A percentile compares a stretch with the other conserved stretches of the same genome.
These are phyloP conservation scores for Saxophila tyrrhenica DNA, from an alignment of 495 filamentous ascomycete species.

Conservation along the genomic window DNA sequence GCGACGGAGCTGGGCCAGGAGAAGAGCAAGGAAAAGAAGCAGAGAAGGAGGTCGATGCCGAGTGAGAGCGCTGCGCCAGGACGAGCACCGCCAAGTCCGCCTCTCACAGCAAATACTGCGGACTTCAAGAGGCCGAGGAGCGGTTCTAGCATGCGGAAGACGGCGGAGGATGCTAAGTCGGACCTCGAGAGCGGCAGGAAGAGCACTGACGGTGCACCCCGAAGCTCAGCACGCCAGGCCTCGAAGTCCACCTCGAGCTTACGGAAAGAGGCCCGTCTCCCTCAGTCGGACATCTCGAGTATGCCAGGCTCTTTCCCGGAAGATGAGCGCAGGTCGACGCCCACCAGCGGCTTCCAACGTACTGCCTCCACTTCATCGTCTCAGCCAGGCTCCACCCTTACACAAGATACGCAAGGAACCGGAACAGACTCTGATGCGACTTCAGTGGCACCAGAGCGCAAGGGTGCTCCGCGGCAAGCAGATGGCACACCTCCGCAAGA, in stretches of 20 bases:
- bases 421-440: constrained; percentile 54
- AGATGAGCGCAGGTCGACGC: constrained; percentile 15
- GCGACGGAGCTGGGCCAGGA: constrained; percentile 59
- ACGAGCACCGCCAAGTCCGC: constrained; percentile 50
- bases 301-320: constrained; percentile 17
- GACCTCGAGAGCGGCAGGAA: constrained; percentile 32
- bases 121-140: constrained; percentile 39
- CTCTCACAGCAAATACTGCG: constrained; percentile 45
- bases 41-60: constrained; percentile 6
- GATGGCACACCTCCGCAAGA: constrained; percentile 28
- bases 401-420: constrained; percentile 23
- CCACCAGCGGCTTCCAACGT: constrained; percentile 15
- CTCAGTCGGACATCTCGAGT: constrained; percentile 16
- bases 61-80: constrained; percentile 5
- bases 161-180: constrained; percentile 29
- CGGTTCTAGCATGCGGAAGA: constrained; percentile 27
- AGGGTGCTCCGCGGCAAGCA: constrained; percentile 32
- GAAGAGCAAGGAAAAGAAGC: constrained; percentile 23
- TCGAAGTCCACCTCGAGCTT: constrained; percentile 25
- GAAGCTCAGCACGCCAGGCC: constrained; percentile 7
- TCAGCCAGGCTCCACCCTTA: constrained; percentile 9
- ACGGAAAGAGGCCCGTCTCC: constrained; percentile 14
- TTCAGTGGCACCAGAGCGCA: constrained; percentile 52
- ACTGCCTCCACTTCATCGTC: constrained; percentile 16
- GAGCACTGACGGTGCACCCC: constrained; percentile 27